Conservation (phyloP, 192 early-diverging fungal genomes). For the Backusella parvicylindrica region DNA sequence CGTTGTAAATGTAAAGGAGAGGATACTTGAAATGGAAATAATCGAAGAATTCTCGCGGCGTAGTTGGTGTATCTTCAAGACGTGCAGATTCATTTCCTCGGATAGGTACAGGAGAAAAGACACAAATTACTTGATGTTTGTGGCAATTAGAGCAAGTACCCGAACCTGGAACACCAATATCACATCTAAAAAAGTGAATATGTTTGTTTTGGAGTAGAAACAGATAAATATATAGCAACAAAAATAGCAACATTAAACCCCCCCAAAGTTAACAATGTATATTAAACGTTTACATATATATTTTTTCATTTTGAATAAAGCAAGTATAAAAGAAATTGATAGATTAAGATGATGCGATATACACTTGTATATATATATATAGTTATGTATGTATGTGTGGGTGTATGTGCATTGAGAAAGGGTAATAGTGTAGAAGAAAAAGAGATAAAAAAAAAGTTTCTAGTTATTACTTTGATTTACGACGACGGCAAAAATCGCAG, state of each 20-base stretch:
- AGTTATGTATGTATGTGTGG: background rate
- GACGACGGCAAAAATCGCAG: slow-evolving; percentile 30
- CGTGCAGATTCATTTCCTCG: background rate
- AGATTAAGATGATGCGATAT: background rate
- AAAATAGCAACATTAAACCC: background rate
- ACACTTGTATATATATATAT: background rate
- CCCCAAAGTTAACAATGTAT: background rate
- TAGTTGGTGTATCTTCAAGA: background rate
- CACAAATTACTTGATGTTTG: slow-evolving; percentile 18
- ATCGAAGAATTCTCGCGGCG: background rate
- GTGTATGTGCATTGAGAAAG: background rate
- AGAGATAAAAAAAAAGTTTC: background rate
- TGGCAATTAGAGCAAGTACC: slow-evolving; percentile 29
- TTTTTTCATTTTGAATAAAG: background rate
- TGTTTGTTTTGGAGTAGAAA: background rate
- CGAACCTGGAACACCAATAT: slow-evolving; percentile 20
- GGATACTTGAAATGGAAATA: slow-evolving; percentile 4
- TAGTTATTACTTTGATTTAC: slow-evolving; percentile 34
- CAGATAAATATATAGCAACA: background rate
- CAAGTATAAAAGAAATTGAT: background rate
- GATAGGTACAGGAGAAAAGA: slow-evolving; percentile 15
- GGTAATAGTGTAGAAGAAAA: background rate
- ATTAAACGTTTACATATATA: background rate
- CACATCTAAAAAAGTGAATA: slow-evolving; percentile 21
- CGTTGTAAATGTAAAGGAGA: slow-evolving; percentile 5